Evolutionary conservation across 208 protist species (phyloP).

Genomic region (Leishmania mexicana): DNA sequence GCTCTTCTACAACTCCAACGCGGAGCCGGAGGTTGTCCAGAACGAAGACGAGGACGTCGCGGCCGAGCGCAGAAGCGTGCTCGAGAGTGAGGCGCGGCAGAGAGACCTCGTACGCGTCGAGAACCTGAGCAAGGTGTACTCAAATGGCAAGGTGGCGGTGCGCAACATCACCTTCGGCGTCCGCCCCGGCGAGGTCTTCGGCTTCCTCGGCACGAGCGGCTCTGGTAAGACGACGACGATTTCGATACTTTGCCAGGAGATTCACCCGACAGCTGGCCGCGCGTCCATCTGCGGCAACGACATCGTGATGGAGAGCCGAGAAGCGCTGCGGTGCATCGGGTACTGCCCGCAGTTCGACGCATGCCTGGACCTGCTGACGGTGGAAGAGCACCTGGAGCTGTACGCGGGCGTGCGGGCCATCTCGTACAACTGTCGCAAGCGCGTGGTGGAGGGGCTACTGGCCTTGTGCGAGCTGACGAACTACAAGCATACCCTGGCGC

Average conservation of each 20-base stretch:
- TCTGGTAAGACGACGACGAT: constrained; percentile 90
- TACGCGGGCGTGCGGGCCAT: constrained; percentile 42
- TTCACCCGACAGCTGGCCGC: constrained; percentile 36
- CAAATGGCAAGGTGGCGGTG: constrained; percentile 69
- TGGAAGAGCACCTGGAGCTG: constrained; percentile 90
- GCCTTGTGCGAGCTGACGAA: too few relatives aligned
- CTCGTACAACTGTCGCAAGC: constrained; percentile 14
- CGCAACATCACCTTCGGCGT: constrained; percentile 77
- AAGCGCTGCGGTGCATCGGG: constrained; percentile 78
- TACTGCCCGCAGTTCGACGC: constrained; percentile 97
- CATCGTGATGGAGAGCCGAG: constrained; percentile 36
- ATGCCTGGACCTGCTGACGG: constrained; percentile 90
- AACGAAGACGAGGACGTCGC: constrained; percentile 50
- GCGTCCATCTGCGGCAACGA: constrained; percentile 40
- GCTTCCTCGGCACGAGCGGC: constrained; percentile 89
- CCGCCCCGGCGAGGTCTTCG: constrained; percentile 76
- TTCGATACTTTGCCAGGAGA: constrained; percentile 79
- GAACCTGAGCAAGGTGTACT: constrained; percentile 68
- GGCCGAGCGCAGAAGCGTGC: constrained; percentile 46
- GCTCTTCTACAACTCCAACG: constrained; percentile 32
- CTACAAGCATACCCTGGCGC: constrained; percentile 11
- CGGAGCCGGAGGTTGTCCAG: constrained; percentile 30
- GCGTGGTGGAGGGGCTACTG: too few relatives aligned
- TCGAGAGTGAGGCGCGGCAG: constrained; percentile 24
- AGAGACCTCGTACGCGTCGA: constrained; percentile 58